These are phyloP conservation scores for Amanita subjunquillea DNA, from an alignment of 768 basidiomycete genomes.

Conservation along the genomic window DNA sequence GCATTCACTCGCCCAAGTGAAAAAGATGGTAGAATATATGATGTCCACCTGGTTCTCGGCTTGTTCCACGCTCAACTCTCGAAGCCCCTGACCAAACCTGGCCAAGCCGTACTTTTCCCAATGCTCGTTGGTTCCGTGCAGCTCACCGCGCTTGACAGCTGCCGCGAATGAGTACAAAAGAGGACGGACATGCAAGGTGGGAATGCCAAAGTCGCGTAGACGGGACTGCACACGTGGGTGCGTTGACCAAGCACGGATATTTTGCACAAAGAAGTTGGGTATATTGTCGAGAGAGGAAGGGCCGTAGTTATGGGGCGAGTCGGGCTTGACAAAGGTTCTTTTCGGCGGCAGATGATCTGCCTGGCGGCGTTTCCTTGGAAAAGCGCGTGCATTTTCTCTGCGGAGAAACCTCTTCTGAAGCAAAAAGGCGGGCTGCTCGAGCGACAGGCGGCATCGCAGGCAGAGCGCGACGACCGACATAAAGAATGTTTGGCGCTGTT, in stretches of 20 bases:
- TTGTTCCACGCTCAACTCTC: not conserved
- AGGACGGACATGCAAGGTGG: slow-evolving; percentile 20
- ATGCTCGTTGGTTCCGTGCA: slow-evolving; percentile 15
- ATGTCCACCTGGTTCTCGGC: slow-evolving; percentile 24
- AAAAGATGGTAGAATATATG: slow-evolving; percentile 44
- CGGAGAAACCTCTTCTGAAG: not conserved
- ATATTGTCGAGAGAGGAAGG: slow-evolving; percentile 13
- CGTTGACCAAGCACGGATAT: slow-evolving; percentile 29
- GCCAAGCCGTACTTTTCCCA: slow-evolving; percentile 27
- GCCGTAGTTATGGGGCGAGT: not conserved
- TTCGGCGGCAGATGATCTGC: not conserved
- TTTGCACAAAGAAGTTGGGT: slow-evolving; percentile 21
- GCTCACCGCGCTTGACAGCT: slow-evolving; percentile 25
- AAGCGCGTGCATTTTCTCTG: not conserved
- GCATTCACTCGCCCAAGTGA: slow-evolving; percentile 40
- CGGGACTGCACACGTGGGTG: slow-evolving; percentile 23
- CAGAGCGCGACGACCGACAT: slow-evolving; percentile 1
- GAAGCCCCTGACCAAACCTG: slow-evolving; percentile 30
- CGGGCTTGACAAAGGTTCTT: not conserved
- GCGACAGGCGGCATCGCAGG: slow-evolving; percentile 3
- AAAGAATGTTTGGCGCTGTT: not conserved
- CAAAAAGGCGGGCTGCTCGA: not conserved
- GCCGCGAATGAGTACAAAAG: slow-evolving; percentile 33
- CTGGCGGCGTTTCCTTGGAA: not conserved
- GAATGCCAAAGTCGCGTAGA: slow-evolving; percentile 40